Percentiles rank a stretch among this genome's conserved stretches.
Conservation (phyloP, 2,329 filamentous ascomycete genomes). For the Botrytis pseudocinerea region DNA sequence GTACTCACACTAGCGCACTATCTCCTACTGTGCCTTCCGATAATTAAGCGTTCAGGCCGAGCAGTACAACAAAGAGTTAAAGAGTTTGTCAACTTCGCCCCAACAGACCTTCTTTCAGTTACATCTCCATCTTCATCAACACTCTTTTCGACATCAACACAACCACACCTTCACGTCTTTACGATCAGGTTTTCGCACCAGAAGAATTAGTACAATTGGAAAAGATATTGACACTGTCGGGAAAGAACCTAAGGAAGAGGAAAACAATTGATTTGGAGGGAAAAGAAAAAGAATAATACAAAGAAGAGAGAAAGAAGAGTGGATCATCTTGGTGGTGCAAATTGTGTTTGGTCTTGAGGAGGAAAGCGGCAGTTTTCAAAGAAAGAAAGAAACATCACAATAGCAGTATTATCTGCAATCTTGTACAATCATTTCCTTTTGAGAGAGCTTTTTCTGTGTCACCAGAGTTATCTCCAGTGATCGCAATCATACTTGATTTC, state of each 20-base stretch:
- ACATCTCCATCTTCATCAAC: conserved; percentile 12
- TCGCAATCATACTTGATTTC: conserved; percentile 44
- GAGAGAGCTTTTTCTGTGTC: conserved; percentile 36
- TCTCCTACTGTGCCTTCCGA: background rate
- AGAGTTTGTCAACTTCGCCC: conserved; percentile 21
- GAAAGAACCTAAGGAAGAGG: conserved; percentile 12
- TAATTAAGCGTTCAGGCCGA: background rate
- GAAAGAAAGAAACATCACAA: conserved; percentile 33
- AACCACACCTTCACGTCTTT: background rate
- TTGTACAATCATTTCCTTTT: conserved; percentile 42
- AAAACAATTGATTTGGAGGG: conserved; percentile 19
- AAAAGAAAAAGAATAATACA: conserved; percentile 17
- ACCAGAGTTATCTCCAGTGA: conserved; percentile 40
- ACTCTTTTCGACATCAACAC: conserved; percentile 2
- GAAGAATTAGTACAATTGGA: conserved; percentile 3
- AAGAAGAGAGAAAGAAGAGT: conserved; percentile 17
- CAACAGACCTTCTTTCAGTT: background rate
- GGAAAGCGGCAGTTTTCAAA: conserved; percentile 31
- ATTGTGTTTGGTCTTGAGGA: conserved; percentile 21
- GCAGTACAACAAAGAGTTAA: conserved; percentile 9
- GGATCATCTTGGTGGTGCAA: conserved; percentile 22
- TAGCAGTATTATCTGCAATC: conserved; percentile 39
- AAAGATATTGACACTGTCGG: conserved; percentile 2
- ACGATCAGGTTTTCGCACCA: background rate
- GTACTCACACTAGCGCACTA: background rate